phyloP scores from a whole-genome alignment of 306 rosid genomes.

The Gastrolobium bilobum region DNA sequence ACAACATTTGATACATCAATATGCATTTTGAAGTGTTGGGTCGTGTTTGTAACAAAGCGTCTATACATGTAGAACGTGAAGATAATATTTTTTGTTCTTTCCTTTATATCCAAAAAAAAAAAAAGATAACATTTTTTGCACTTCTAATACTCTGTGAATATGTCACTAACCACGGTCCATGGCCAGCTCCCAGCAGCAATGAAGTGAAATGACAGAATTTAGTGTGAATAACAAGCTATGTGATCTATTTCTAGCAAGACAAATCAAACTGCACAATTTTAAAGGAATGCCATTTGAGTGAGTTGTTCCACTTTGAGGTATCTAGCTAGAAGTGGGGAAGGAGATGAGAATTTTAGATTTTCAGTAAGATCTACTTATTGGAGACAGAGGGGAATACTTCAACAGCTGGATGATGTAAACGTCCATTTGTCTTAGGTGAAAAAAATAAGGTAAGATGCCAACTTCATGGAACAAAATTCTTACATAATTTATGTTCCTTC shows the following conservation, averaged over 20 bases:
- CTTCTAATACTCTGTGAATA: not conserved
- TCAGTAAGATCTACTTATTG: not conserved
- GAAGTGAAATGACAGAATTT: not conserved
- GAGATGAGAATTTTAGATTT: not conserved
- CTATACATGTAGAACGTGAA: not conserved
- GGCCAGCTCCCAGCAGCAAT: not conserved
- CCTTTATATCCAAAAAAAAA: too few species aligned
- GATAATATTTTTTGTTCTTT: not conserved
- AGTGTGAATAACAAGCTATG: slow-evolving; percentile 6
- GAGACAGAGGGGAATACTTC: slow-evolving; percentile 42
- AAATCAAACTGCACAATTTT: not conserved
- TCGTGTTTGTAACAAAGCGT: slow-evolving; percentile 1
- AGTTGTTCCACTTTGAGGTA: not conserved
- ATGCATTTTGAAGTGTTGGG: not conserved
- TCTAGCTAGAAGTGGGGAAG: not conserved
- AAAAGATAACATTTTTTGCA: not conserved
- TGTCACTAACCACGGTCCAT: not conserved
- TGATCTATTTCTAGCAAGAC: not conserved
- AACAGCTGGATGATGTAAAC: slow-evolving; percentile 33
- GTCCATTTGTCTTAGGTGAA: slow-evolving; percentile 1
- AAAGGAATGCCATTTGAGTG: not conserved
- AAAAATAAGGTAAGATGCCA: slow-evolving; percentile 16
- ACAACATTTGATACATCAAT: not conserved
- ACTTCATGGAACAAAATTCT: slow-evolving; percentile 29
- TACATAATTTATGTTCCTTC: slow-evolving; percentile 8